Evolutionary conservation across 78 protist genomes (phyloP).

Genomic region (Bodo saltans): DNA sequence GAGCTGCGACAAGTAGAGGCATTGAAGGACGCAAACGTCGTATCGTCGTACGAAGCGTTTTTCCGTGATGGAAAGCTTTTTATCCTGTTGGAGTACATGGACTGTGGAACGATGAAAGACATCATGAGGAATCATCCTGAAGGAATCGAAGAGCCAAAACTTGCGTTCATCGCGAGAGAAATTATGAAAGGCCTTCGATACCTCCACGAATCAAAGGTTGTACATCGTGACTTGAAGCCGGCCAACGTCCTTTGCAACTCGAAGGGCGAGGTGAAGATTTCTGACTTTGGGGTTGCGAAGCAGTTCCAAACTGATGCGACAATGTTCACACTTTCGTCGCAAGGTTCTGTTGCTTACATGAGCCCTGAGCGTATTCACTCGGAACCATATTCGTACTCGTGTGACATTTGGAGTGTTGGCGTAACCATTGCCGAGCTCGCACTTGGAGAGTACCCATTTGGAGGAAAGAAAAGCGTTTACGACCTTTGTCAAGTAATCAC

Average conservation of each 20-base stretch:
- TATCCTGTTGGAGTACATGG: not conserved
- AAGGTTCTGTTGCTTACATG: conserved; percentile 16
- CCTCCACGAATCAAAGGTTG: conserved; percentile 50
- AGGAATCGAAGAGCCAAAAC: too few species aligned
- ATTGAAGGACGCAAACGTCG: not conserved
- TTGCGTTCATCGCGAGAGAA: not conserved
- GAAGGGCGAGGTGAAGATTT: conserved; percentile 55
- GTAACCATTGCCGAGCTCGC: conserved; percentile 66
- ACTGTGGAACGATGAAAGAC: not conserved
- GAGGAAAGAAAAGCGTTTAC: not conserved
- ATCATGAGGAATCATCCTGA: too few species aligned
- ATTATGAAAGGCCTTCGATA: conserved; percentile 51
- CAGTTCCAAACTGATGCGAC: too few species aligned
- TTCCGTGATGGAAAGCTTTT: not conserved
- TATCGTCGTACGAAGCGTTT: not conserved
- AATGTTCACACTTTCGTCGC: not conserved
- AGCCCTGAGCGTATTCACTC: conserved; percentile 76
- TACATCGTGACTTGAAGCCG: conserved; percentile 70
- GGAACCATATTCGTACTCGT: conserved; percentile 49
- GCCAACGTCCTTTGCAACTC: conserved; percentile 52
- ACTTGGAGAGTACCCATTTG: conserved; percentile 44
- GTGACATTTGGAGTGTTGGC: conserved; percentile 76
- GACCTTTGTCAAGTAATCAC: not conserved
- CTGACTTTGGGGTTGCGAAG: conserved; percentile 68
- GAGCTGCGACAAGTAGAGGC: not conserved